Evolutionary conservation across 495 filamentous ascomycete species (phyloP).

Genomic region (Neurospora cerealis): DNA sequence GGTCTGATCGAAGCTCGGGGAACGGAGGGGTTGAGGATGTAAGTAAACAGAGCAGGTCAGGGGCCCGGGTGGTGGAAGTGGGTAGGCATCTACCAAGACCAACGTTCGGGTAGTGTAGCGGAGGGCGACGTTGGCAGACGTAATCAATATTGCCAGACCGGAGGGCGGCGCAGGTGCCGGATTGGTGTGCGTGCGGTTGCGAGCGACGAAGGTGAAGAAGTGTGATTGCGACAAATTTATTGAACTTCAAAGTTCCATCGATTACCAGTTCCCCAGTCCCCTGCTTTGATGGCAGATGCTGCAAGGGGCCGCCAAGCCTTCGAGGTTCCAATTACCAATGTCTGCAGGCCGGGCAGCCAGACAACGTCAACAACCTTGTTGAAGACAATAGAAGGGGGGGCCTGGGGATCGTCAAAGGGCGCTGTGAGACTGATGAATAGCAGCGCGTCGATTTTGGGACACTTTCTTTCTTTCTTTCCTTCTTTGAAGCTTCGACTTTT

Average conservation of each 20-base stretch:
- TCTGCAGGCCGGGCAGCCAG: not conserved
- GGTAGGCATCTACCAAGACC: constrained; percentile 3
- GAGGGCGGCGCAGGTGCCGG: not conserved
- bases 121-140: not conserved
- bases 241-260: not conserved
- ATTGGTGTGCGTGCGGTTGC: not conserved
- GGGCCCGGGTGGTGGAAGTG: not conserved
- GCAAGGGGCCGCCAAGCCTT: not conserved
- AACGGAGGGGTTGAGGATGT: not conserved
- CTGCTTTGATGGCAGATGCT: not conserved
- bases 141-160: not conserved
- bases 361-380: not conserved
- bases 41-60: not conserved
- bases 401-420: not conserved
- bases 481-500: not conserved
- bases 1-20: not conserved
- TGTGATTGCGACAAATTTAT: not conserved
- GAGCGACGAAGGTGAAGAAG: not conserved
- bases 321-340: not conserved
- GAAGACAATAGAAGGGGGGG: not conserved
- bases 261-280: not conserved
- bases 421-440: not conserved
- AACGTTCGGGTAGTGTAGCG: not conserved
- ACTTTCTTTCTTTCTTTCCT: not conserved
- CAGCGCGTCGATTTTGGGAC: not conserved